A percentile compares a stretch with the other conserved stretches of the same genome.
phyloP scores from a whole-genome alignment of 805 yeast genomes.

The Candida corydali region DNA sequence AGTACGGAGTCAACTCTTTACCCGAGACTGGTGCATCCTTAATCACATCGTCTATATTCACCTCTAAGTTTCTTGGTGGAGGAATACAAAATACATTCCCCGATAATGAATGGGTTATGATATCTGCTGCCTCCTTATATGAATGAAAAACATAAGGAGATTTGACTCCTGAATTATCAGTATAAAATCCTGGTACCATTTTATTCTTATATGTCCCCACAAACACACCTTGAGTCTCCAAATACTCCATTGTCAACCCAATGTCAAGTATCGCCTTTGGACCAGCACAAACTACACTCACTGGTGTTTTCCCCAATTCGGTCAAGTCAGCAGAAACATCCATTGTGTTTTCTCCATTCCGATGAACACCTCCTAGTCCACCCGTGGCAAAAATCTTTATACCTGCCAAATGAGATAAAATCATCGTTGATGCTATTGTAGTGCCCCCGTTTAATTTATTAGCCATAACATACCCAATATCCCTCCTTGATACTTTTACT shows the following conservation, averaged over 20 bases:
- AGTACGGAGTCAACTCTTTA: constrained; percentile 75
- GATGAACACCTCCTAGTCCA: constrained; percentile 89
- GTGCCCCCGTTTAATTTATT: constrained; percentile 74
- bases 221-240: constrained; percentile 89
- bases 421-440: constrained; percentile 87
- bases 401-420: constrained; percentile 69
- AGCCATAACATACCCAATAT: constrained; percentile 69
- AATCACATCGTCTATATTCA: constrained; percentile 56
- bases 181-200: constrained; percentile 76
- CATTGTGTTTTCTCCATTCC: constrained; percentile 69
- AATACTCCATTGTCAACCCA: constrained; percentile 73
- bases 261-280: constrained; percentile 85
- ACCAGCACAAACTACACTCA: constrained; percentile 89
- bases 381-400: constrained; percentile 89
- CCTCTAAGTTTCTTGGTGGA: constrained; percentile 63
- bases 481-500: constrained; percentile 74
- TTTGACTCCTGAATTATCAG: constrained; percentile 65
- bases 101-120: constrained; percentile 49
- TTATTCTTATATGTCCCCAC: constrained; percentile 59
- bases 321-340: constrained; percentile 87
- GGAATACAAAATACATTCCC: constrained; percentile 82
- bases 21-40: constrained; percentile 62
- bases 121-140: constrained; percentile 56
- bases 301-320: constrained; percentile 77
- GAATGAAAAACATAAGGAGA: constrained; percentile 65